Evolutionary conservation across 2,329 filamentous ascomycete genomes (phyloP).

Genomic region (Gnomoniopsis sp.): DNA sequence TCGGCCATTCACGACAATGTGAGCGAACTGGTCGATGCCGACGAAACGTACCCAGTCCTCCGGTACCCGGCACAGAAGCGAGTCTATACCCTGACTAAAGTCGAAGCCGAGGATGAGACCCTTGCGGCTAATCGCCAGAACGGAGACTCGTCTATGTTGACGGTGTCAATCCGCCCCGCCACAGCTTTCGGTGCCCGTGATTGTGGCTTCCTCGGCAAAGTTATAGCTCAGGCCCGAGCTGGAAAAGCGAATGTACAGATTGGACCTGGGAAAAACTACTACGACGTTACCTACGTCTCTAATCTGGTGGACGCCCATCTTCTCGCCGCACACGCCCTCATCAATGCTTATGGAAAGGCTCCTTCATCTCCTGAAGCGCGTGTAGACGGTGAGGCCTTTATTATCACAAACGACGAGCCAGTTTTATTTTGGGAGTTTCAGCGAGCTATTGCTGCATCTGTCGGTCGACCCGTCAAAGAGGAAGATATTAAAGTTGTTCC

Average conservation of each 20-base stretch:
- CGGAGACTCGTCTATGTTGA: not conserved
- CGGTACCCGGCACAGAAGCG: not conserved
- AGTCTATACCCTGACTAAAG: not conserved
- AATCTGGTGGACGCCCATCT: constrained; percentile 1
- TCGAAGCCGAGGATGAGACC: not conserved
- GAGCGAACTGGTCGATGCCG: too few relatives aligned
- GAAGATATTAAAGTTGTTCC: too few relatives aligned
- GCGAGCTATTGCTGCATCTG: not conserved
- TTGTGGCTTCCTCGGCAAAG: not conserved
- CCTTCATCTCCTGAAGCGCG: not conserved
- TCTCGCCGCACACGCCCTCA: not conserved
- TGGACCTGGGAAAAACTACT: not conserved
- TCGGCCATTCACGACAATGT: too few relatives aligned
- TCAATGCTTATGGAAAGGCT: not conserved
- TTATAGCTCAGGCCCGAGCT: not conserved
- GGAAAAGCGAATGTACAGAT: not conserved
- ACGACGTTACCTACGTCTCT: not conserved
- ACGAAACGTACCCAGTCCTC: too few relatives aligned
- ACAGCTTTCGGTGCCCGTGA: not conserved
- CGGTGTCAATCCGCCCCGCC: not conserved
- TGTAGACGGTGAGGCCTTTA: not conserved
- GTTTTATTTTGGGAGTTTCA: not conserved
- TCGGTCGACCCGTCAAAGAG: not conserved
- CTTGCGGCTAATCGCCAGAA: not conserved
- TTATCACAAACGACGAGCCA: constrained; percentile 1